These are phyloP conservation scores for Stagonosporopsis chrysanthemi DNA, from an alignment of 2,329 filamentous ascomycete species.

Conservation along the genomic window DNA sequence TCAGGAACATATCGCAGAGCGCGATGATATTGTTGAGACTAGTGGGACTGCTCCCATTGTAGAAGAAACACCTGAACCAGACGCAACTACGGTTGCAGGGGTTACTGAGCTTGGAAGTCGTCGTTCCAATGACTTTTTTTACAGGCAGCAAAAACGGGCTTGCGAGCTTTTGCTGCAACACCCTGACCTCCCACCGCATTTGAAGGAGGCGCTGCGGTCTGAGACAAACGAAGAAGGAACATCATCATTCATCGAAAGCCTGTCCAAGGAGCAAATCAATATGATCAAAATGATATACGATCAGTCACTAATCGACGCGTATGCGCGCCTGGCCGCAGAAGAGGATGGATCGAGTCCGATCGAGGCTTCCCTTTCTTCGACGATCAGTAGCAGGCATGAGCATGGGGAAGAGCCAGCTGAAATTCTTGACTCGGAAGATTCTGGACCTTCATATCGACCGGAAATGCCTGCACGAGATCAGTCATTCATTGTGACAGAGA, in stretches of 20 bases:
- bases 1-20: conserved; percentile 16
- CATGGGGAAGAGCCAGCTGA: conserved; percentile 6
- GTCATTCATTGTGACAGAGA: conserved; percentile 56
- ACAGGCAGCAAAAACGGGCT: conserved; percentile 12
- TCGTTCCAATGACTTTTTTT: conserved; percentile 9
- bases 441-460: conserved; percentile 46
- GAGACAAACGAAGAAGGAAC: conserved; percentile 2
- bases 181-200: conserved; percentile 14
- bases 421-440: conserved; percentile 15
- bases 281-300: conserved; percentile 16
- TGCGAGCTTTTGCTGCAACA: conserved; percentile 14
- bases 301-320: conserved; percentile 19
- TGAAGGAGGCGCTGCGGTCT: conserved; percentile 5
- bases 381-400: conserved; percentile 26
- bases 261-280: conserved; percentile 12
- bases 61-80: background rate
- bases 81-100: conserved; percentile 12
- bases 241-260: background rate
- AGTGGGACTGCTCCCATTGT: background rate
- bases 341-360: conserved; percentile 12
- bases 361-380: conserved; percentile 17
- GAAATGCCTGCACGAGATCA: conserved; percentile 56
- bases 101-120: conserved; percentile 11
- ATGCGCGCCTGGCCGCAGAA: conserved; percentile 11
- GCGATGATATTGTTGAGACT: conserved; percentile 14